These are phyloP conservation scores for Cucumis cinereus DNA, from an alignment of 306 rosid genomes.

Conservation along the genomic window DNA sequence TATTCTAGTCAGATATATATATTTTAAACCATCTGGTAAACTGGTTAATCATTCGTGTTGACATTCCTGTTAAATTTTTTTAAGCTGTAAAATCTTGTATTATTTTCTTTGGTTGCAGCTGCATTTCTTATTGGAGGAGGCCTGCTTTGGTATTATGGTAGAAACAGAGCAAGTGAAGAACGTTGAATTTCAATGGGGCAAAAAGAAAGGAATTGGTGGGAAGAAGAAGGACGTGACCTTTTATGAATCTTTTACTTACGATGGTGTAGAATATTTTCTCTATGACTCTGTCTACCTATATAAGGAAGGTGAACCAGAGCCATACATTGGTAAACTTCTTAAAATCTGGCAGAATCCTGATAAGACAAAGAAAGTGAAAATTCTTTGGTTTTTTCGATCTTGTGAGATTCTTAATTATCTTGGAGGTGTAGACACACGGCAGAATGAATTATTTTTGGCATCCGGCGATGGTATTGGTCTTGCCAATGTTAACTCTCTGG, in stretches of 20 bases:
- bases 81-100: not conserved
- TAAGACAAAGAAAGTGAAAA: conserved; percentile 48
- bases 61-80: not conserved
- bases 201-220: conserved; percentile 33
- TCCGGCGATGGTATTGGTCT: conserved; percentile 72
- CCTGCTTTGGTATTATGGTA: conserved; percentile 25
- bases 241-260: conserved; percentile 58
- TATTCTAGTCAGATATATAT: not conserved
- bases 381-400: conserved; percentile 82
- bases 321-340: conserved; percentile 55
- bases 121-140: conserved; percentile 2
- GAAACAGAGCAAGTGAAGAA: conserved; percentile 20
- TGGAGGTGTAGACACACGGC: conserved; percentile 17
- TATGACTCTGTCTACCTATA: conserved; percentile 58
- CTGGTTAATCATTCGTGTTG: not conserved
- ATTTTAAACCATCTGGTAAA: not conserved
- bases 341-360: conserved; percentile 55
- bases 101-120: not conserved
- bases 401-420: conserved; percentile 49
- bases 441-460: conserved; percentile 72
- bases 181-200: conserved; percentile 62
- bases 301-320: conserved; percentile 54
- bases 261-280: conserved; percentile 47
- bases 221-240: conserved; percentile 32
- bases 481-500: conserved; percentile 63